phyloP scores from a whole-genome alignment of 441 rosid species.

The Adansonia grandidieri region DNA sequence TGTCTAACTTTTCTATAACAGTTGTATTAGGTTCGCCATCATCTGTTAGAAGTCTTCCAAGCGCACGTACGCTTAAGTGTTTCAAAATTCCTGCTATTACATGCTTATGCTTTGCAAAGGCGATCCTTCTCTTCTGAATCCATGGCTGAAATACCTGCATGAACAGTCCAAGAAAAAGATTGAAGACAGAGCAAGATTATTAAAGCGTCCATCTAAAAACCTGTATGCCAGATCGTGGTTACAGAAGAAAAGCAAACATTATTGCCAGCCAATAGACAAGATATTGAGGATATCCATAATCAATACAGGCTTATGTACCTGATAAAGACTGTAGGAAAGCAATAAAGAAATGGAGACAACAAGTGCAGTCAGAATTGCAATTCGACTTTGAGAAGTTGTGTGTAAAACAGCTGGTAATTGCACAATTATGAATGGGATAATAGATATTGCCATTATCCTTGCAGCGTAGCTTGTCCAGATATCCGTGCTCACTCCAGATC shows the following conservation, averaged over 20 bases:
- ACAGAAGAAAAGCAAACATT: background rate
- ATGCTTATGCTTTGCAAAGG: slow-evolving; percentile 29
- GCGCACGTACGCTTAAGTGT: slow-evolving; percentile 22
- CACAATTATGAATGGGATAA: slow-evolving; percentile 83
- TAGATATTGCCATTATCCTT: slow-evolving; percentile 77
- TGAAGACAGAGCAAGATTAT: background rate
- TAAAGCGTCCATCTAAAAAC: background rate
- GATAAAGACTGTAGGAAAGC: slow-evolving; percentile 80
- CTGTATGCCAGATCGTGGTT: background rate
- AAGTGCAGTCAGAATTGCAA: slow-evolving; percentile 71
- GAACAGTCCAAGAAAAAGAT: background rate
- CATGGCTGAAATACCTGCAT: slow-evolving; percentile 42
- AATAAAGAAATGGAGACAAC: slow-evolving; percentile 60
- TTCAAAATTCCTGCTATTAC: slow-evolving; percentile 33
- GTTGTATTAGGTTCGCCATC: slow-evolving; percentile 27
- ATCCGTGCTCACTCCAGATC: slow-evolving; percentile 85
- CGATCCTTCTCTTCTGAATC: slow-evolving; percentile 38
- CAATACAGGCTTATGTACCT: slow-evolving; percentile 44
- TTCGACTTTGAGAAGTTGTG: slow-evolving; percentile 68
- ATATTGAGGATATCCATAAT: background rate
- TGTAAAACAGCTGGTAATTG: slow-evolving; percentile 70
- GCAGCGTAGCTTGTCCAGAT: slow-evolving; percentile 90
- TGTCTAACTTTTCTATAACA: slow-evolving; percentile 26
- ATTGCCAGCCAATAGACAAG: background rate
- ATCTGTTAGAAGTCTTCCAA: slow-evolving; percentile 34